A percentile compares a stretch with the other conserved stretches of the same genome.
phyloP scores from a whole-genome alignment of 1,284 basidiomycete species.

The Pisolithus thermaeus region DNA sequence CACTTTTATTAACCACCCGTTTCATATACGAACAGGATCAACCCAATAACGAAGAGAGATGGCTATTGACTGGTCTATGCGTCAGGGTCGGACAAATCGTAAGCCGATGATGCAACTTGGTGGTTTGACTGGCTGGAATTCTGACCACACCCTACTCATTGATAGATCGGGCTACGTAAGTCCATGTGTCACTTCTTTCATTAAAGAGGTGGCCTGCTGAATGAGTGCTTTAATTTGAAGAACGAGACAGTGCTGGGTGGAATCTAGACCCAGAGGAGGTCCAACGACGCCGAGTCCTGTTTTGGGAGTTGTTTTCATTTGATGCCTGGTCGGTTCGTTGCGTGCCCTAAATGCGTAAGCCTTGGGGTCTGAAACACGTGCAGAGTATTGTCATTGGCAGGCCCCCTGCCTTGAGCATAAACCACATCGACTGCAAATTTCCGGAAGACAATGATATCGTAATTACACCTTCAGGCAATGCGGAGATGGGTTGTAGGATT shows the following conservation, averaged over 20 bases:
- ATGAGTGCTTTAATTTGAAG: slow-evolving; percentile 23
- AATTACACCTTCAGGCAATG: slow-evolving; percentile 26
- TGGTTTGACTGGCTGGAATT: not conserved
- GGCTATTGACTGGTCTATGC: slow-evolving; percentile 42
- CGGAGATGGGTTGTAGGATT: slow-evolving; percentile 40
- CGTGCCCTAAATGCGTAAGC: not conserved
- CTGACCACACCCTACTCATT: not conserved
- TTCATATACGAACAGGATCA: slow-evolving; percentile 41
- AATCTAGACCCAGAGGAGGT: slow-evolving; percentile 43
- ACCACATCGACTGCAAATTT: slow-evolving; percentile 45
- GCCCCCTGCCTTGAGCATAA: slow-evolving; percentile 39
- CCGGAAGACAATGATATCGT: slow-evolving; percentile 39
- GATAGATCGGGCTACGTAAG: slow-evolving; percentile 49
- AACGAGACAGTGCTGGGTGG: slow-evolving; percentile 50
- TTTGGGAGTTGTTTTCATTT: slow-evolving; percentile 51
- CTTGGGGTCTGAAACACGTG: not conserved
- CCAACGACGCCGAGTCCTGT: slow-evolving; percentile 43
- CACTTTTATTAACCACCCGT: slow-evolving; percentile 41
- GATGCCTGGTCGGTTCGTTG: slow-evolving; percentile 44
- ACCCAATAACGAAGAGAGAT: slow-evolving; percentile 40
- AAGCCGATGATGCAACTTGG: slow-evolving; percentile 15
- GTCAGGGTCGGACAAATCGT: slow-evolving; percentile 41
- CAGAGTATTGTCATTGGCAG: slow-evolving; percentile 45
- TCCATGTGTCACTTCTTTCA: slow-evolving; percentile 1
- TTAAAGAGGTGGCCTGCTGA: not conserved